Conservation (phyloP, 768 basidiomycete species). For the Ramaria rubella region DNA sequence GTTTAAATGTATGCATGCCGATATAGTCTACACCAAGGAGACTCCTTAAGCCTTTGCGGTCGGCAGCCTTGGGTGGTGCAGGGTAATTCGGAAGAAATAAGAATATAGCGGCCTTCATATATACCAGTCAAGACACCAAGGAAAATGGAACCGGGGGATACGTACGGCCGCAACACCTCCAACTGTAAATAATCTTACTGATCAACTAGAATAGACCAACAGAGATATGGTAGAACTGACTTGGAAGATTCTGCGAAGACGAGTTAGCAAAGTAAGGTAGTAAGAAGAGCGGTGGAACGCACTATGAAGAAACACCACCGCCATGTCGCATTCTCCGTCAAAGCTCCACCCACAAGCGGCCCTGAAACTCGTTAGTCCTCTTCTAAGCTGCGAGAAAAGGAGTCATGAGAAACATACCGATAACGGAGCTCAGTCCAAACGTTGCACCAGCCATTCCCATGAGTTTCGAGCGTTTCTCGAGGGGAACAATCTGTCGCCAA, state of each 20-base stretch:
- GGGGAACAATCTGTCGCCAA: conserved; percentile 22
- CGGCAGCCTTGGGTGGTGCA: conserved; percentile 16
- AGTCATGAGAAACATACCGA: conserved; percentile 15
- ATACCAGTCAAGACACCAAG: neutral
- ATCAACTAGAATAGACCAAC: neutral
- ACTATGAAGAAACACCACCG: conserved; percentile 28
- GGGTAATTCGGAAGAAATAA: conserved; percentile 24
- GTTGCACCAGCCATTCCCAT: conserved; percentile 37
- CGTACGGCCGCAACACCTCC: conserved; percentile 9
- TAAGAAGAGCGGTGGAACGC: neutral
- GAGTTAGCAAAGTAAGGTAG: conserved; percentile 12
- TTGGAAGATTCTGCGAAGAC: conserved; percentile 15
- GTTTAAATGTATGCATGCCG: neutral
- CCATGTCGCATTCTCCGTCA: conserved; percentile 23
- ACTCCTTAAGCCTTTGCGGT: conserved; percentile 9
- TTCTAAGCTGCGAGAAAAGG: conserved; percentile 15
- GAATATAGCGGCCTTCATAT: conserved; percentile 28
- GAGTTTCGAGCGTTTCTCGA: conserved; percentile 27
- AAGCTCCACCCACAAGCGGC: conserved; percentile 4
- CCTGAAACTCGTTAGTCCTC: conserved; percentile 23
- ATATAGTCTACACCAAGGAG: conserved; percentile 2
- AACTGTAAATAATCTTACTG: neutral
- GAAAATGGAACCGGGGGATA: neutral
- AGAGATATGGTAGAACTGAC: neutral
- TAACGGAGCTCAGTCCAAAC: conserved; percentile 26